Conservation (phyloP, 2,329 filamentous ascomycete species). For the Fusarium equiseti region DNA sequence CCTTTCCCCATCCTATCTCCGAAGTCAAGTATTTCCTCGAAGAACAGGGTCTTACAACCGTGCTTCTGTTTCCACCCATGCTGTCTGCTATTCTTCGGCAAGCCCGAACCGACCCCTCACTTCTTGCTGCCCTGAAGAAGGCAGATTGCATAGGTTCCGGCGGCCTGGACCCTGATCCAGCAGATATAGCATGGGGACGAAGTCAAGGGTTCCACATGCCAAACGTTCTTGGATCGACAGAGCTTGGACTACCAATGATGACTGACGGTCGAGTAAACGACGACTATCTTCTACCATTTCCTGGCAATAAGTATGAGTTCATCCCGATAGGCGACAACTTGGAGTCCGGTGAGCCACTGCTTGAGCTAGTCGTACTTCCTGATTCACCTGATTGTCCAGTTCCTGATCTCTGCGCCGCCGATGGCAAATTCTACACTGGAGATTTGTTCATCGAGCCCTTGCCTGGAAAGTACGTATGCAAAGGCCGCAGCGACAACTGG, state of each 20-base stretch:
- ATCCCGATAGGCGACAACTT: background rate
- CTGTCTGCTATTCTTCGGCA: constrained; percentile 20
- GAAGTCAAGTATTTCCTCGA: constrained; percentile 26
- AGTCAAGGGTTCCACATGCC: constrained; percentile 14
- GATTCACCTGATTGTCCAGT: constrained; percentile 36
- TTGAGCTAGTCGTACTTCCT: constrained; percentile 27
- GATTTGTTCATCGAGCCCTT: constrained; percentile 42
- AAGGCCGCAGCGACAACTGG: constrained; percentile 43
- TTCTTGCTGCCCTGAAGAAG: constrained; percentile 16
- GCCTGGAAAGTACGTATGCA: constrained; percentile 33
- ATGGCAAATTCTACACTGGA: constrained; percentile 43
- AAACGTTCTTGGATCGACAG: constrained; percentile 33
- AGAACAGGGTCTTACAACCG: constrained; percentile 8
- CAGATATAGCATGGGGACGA: constrained; percentile 29
- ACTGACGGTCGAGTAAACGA: background rate
- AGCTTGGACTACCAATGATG: constrained; percentile 16
- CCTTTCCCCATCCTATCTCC: constrained; percentile 3
- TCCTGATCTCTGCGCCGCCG: constrained; percentile 2
- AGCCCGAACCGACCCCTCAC: constrained; percentile 17
- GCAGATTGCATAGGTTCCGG: constrained; percentile 17
- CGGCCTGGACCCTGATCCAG: constrained; percentile 1
- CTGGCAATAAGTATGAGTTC: constrained; percentile 12
- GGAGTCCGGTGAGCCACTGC: background rate
- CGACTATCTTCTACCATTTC: background rate
- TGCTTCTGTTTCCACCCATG: constrained; percentile 21